Percentiles rank a stretch among this genome's conserved stretches.
phyloP scores from a whole-genome alignment of 345 rosid species.

The Clarkia xantiana region DNA sequence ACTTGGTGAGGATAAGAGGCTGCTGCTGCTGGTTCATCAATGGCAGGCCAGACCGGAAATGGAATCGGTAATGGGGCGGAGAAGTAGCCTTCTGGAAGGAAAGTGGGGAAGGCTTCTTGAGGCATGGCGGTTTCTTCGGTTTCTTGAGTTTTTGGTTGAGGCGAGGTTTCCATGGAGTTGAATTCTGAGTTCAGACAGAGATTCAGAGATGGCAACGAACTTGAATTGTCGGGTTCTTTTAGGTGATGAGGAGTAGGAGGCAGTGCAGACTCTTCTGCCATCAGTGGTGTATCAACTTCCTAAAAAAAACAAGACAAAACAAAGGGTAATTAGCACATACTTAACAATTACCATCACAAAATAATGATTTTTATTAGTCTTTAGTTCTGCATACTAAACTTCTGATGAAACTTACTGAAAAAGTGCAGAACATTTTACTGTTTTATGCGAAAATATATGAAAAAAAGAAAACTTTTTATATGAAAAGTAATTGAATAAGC shows the following conservation, averaged over 20 bases:
- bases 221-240: conserved; percentile 25
- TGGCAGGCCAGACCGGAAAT: conserved; percentile 47
- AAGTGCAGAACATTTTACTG: too few relatives aligned
- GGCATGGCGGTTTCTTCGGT: conserved; percentile 50
- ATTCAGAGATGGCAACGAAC: conserved; percentile 41
- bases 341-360: not conserved
- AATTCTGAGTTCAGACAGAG: conserved; percentile 51
- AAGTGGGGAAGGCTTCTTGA: conserved; percentile 33
- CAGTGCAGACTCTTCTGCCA: conserved; percentile 43
- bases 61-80: conserved; percentile 45
- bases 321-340: not conserved
- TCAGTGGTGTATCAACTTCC: conserved; percentile 48
- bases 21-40: conserved; percentile 23
- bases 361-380: not conserved
- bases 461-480: not conserved
- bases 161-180: conserved; percentile 33
- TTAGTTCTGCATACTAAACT: not conserved
- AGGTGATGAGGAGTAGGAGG: conserved; percentile 23
- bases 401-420: not conserved
- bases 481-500: too few relatives aligned
- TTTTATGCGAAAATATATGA: too few relatives aligned
- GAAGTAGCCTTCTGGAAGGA: conserved; percentile 26
- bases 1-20: conserved; percentile 41
- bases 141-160: conserved; percentile 25
- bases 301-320: conserved; percentile 20